These are phyloP conservation scores for Alternaria conjuncta DNA, from an alignment of 2,329 filamentous ascomycete species.

Conservation along the genomic window DNA sequence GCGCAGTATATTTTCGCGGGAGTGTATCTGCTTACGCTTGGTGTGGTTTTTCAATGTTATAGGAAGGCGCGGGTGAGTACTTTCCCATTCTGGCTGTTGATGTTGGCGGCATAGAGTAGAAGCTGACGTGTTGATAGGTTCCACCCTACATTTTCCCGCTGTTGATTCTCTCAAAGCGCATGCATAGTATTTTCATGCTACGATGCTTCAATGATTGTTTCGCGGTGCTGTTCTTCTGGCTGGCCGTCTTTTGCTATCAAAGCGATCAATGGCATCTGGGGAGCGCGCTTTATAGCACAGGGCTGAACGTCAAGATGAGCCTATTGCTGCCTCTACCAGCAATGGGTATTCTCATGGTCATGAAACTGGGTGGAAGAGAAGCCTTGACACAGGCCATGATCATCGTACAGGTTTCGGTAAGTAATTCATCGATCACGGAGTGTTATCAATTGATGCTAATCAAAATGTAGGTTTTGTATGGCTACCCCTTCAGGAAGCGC, in stretches of 20 bases:
- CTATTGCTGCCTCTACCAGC: constrained; percentile 83
- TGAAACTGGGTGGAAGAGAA: constrained; percentile 70
- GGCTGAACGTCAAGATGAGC: constrained; percentile 95
- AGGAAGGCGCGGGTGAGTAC: constrained; percentile 68
- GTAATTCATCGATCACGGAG: constrained; percentile 22
- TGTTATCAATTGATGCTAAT: constrained; percentile 13
- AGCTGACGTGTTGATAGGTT: constrained; percentile 56
- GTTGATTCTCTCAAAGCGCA: constrained; percentile 84
- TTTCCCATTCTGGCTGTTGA: not conserved
- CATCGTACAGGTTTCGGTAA: constrained; percentile 79
- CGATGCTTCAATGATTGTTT: constrained; percentile 97
- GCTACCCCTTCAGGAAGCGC: constrained; percentile 72
- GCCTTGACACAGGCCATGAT: constrained; percentile 73
- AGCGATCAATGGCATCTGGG: constrained; percentile 75
- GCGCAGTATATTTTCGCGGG: constrained; percentile 86
- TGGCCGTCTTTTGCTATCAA: constrained; percentile 80
- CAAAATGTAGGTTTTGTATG: constrained; percentile 56
- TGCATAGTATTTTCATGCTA: constrained; percentile 92
- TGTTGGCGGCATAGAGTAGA: no score
- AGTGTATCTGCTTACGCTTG: constrained; percentile 78
- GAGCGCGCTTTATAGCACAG: constrained; percentile 74
- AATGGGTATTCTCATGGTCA: constrained; percentile 75
- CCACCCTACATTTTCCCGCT: constrained; percentile 89
- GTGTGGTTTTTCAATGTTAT: constrained; percentile 83
- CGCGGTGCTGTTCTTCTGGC: constrained; percentile 82